Conservation (phyloP, 768 basidiomycete genomes). For the Gymnopilus dilepis region DNA sequence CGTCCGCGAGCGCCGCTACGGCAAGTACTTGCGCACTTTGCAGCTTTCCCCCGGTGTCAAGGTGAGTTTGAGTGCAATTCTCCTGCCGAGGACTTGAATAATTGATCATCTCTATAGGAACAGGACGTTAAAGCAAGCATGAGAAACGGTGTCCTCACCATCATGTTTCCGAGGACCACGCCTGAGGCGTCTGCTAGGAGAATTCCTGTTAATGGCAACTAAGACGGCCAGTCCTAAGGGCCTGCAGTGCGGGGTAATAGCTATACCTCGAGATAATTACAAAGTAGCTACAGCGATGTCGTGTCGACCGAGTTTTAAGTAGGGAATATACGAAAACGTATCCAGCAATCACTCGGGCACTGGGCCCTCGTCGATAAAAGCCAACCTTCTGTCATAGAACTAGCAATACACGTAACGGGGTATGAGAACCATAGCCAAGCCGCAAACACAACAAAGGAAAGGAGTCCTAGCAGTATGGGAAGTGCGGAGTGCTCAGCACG, state of each 20-base stretch:
- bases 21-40: slow-evolving; percentile 48
- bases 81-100: not conserved
- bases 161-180: not conserved
- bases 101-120: not conserved
- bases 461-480: too few relatives aligned
- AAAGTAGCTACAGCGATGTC: not conserved
- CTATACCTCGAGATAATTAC: not conserved
- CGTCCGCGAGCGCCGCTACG: slow-evolving; percentile 52
- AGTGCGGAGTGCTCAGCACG: too few relatives aligned
- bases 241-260: not conserved
- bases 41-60: slow-evolving; percentile 55
- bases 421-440: too few relatives aligned
- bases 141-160: not conserved
- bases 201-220: not conserved
- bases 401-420: too few relatives aligned
- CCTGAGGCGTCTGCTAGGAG: not conserved
- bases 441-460: too few relatives aligned
- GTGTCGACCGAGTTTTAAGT: too few relatives aligned
- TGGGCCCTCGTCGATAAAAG: too few relatives aligned
- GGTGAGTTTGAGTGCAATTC: slow-evolving; percentile 41
- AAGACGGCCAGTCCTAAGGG: not conserved
- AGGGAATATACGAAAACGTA: too few relatives aligned
- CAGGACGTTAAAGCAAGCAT: not conserved
- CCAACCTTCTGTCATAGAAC: too few relatives aligned
- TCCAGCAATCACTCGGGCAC: too few relatives aligned